Base-by-base conservation (phyloP, 169 alveolate genomes). In the Plasmodium vinckei region DNA sequence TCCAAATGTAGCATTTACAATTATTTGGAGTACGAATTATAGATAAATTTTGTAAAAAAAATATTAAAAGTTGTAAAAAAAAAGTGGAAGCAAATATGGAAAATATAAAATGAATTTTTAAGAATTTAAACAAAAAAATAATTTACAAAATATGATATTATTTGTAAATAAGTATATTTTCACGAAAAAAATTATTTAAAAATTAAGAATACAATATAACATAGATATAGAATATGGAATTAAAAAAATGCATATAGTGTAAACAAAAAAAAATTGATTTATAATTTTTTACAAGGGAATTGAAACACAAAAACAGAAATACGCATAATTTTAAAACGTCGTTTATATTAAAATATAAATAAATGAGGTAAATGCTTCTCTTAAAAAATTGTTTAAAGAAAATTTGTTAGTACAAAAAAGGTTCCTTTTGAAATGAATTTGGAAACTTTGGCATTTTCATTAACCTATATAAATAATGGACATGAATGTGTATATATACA, bases 361-460 rank as follows among this genome's bases (percentile, higher is more conserved):
- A 33, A 71, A 17, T 27, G 56, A 56, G 49, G 13, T 42, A 25
- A 15, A 23, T 10, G 0, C 23, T 33, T 72, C 60, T 39, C 7
- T n/a, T 33, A 51, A 23, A 39, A 15, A 42, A 19, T 72, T 7
- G 9, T 27, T 77, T 49, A 77, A 61, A 77, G 88, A 65, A 21
- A 64, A 54, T 77, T 77, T 15, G 88, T 69, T 33, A 77, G 46
- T 46, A 77, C 72, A 42, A 77, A 77, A 64, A 77, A 77, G 54
- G 88, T 77, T 51, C 88, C 88, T 69, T 77, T 61, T 49, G 88
- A 67, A 63, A 77, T 77, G 72, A 77, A 77, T 33, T 77, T 77
- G 61, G 88, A 77, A 5, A 77, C 88, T 64, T 77, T 77, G 59
- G 88, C 88, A 42, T 64, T 77, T 57, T 63, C 70, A 64, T 69